Evolutionary conservation across 257 asterid species (phyloP).

Genomic region (Primulina eburnea): DNA sequence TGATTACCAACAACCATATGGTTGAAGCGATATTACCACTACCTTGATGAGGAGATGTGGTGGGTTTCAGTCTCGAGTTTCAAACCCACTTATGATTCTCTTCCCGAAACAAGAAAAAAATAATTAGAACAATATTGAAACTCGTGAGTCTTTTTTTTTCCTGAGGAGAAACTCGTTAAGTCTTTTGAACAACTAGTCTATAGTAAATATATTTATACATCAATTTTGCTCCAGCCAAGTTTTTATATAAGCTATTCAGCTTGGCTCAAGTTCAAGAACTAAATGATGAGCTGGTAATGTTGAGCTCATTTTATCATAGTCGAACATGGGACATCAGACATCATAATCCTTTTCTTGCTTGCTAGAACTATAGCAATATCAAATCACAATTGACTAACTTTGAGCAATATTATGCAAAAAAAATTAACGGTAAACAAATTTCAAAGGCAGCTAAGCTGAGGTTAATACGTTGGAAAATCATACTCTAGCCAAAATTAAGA

Average conservation of each 20-base stretch:
- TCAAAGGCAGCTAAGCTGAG: background rate
- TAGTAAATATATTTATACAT: too few relatives aligned
- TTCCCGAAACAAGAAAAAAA: background rate
- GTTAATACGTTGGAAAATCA: background rate
- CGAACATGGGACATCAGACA: background rate
- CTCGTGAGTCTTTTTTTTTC: too few relatives aligned
- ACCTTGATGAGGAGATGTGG: background rate
- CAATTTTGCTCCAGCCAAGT: background rate
- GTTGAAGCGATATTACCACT: background rate
- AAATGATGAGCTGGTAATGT: background rate
- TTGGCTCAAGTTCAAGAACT: background rate
- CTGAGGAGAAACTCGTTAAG: background rate
- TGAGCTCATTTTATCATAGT: background rate
- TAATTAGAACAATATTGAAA: too few relatives aligned
- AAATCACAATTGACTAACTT: background rate
- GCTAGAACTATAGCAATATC: background rate
- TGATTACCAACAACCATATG: background rate
- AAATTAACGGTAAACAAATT: background rate
- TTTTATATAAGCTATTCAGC: too few relatives aligned
- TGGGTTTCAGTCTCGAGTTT: background rate
- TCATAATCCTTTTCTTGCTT: background rate
- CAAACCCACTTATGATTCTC: background rate
- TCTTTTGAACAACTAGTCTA: background rate
- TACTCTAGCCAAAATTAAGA: background rate
- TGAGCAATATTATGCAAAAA: background rate